Base-by-base conservation (phyloP, 208 protist species). In the Naegleria fowleri region DNA sequence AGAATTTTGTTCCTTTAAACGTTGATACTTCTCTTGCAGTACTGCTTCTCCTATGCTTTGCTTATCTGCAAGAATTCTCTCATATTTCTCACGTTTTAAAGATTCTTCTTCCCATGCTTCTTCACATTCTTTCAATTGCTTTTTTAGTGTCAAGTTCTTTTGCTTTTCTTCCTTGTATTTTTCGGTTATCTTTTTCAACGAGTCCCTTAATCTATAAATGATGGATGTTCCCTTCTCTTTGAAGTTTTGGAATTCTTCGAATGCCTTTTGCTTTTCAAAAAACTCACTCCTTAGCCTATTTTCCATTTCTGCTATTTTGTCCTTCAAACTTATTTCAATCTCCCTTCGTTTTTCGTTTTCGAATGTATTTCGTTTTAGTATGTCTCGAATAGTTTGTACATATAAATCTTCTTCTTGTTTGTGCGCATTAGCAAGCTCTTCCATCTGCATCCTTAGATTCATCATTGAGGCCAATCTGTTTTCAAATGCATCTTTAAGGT, bases 401-500 rank as follows among this genome's bases (percentile, higher is more conserved):
- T 52, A 52, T n/a, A 22, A 51, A 36, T 25, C 19, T 39, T 87
- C 83, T n/a, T 87, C 83, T 87, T 51, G 33, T 87, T 51, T 87
- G 16, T 87, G 83, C 29, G 40, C 40, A 19, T 16, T 38, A 3
- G 41, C 40, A 36, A 87, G 15, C 52, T 87, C 39, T n/a, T 87
- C 40, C 40, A 51, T 87, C 43, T 87, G 36, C 40, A 51, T n/a
- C 43, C 83, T 87, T 9, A 87, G 9, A 29, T 87, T 41, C 36
- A 87, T 87, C 67, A 79, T 79, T 79, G 67, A 79, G 25, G 67
- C 67, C 29, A 79, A 25, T 33, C 67, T 25, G n/a, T 79, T 79
- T 79, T 79, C 67, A 79, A 79, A 79, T 13, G 67, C 67, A 36
- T 79, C 67, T 79, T 79, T 79, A 29, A 79, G 29, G 9, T 79